Base-by-base conservation (phyloP, 1,139 yeast species). In the Magnusiomyces sp. region DNA sequence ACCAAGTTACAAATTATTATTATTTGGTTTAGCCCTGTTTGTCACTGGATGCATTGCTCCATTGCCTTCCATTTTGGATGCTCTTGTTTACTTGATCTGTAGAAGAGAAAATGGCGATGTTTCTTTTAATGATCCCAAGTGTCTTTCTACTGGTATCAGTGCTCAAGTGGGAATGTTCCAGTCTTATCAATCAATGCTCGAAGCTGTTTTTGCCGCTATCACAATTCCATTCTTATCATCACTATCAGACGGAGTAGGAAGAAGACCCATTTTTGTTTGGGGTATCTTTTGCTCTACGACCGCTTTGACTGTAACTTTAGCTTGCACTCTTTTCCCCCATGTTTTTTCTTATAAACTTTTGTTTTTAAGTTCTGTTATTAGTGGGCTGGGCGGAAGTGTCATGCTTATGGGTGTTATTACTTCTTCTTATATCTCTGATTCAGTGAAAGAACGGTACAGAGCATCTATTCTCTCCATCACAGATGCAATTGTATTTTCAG, bases 401-500 rank as follows among this genome's bases (percentile, higher is more conserved):
- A 60, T 74, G 48, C 70, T 79, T 13, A 53, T 80, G 43, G 60
- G 78, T 47, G 73, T 82, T n/a, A 61, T 83, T 32, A 66, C 75
- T 14, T 76, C 76, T 56, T 74, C 86, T 46, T 84, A 83, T 59
- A 71, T 83, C 31, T 71, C 84, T 3, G 94, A 85, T 64, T 76
- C 81, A 45, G 79, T 77, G 13, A 79, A 76, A 14, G 74, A 82
- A 0, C 69, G 68, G 34, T 69, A 74, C 48, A 66, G 92, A 52
- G 75, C 79, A 16, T 74, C 75, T 48, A 68, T 74, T 1, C 68
- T 84, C 54, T 87, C 89, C 0, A 63, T 76, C 37, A 66, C 76
- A 32, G 71, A 75, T 50, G 87, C 89, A 0, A 67, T 77, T 23
- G 60, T 83, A 52, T 82, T 75, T 58, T 69, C 74, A 4, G 90